A percentile compares a stretch with the other conserved stretches of the same genome.
Conservation (phyloP, 1,139 yeast genomes). For the Saccharomyces hybrid region DNA sequence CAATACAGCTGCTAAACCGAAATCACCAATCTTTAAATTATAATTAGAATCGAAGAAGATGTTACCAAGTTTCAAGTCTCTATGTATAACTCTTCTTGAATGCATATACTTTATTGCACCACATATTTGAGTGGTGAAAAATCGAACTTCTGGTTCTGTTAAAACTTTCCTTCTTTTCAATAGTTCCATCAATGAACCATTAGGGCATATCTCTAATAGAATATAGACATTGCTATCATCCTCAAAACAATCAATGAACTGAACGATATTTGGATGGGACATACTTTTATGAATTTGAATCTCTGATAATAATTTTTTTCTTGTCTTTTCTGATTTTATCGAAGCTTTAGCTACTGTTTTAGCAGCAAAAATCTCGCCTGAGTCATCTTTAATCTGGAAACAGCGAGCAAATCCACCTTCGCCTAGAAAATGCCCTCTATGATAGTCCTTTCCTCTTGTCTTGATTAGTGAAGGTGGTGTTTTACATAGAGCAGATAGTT, state of each 20-base stretch:
- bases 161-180: conserved; percentile 32
- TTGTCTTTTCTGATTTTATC: conserved; percentile 82
- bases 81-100: conserved; percentile 84
- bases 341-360: conserved; percentile 96
- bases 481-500: conserved; percentile 78
- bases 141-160: conserved; percentile 88
- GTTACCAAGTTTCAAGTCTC: conserved; percentile 85
- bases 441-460: conserved; percentile 84
- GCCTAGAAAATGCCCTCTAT: conserved; percentile 85
- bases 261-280: conserved; percentile 82
- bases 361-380: conserved; percentile 87
- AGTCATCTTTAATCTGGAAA: conserved; percentile 88
- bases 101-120: conserved; percentile 94
- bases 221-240: conserved; percentile 92
- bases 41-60: conserved; percentile 87
- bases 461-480: conserved; percentile 92
- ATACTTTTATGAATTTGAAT: conserved; percentile 91
- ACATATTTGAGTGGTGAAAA: conserved; percentile 81
- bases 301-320: conserved; percentile 81
- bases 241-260: conserved; percentile 90
- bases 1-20: conserved; percentile 91
- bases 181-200: conserved; percentile 33
- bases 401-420: conserved; percentile 99
- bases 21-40: conserved; percentile 93
- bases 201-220: conserved; percentile 86